Evolutionary conservation across 192 early-diverging fungal genomes (phyloP), one percentile per base, ranked within the genome.

Genomic region (Ambispora gerdemannii): DNA sequence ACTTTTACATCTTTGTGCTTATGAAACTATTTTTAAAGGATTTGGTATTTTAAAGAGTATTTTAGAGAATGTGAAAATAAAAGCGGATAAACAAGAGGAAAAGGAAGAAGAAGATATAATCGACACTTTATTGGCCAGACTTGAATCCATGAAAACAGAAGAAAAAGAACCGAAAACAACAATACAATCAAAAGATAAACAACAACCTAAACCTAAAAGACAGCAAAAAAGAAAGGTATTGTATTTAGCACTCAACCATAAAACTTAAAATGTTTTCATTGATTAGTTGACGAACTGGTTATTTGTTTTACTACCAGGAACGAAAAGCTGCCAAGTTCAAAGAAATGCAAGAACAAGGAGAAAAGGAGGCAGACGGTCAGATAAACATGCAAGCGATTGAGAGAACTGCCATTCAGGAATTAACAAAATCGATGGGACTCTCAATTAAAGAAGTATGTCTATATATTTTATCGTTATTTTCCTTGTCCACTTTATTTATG

Each of bases 351-450:
- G 79, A 86, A 28, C 82, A 92, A 74, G 94, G 93, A 13, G 88
- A 82, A 36, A 71, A 84, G 20, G 95, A 96, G 72, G 92, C 91
- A 4, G 81, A 82, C 51, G 81, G 75, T 60, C 87, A 88, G 72
- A 85, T 89, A 28, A 91, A 98, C 75, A 81, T 87, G 78, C 86
- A 83, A 19, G 82, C 87, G 50, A 71, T 91, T 15, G 96, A 98
- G 72, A 68, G 75, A 4, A 80, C 85, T 27, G 87, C 88, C 11
- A 88, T 97, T 31, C 79, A 77, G 33, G 80, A 81, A 24, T 66
- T 92, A 13, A 69, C 89, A 13, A 72, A 70, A 10, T 70, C 69
- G 8, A 83, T 90, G 76, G 80, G 76, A n/a, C 77, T 95, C 36
- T 30, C 58, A 10, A 78, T 97, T 10, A 81, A 87, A 47, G 82